Conservation (phyloP, 2,329 filamentous ascomycete genomes). For the Curvularia eragrostidis region DNA sequence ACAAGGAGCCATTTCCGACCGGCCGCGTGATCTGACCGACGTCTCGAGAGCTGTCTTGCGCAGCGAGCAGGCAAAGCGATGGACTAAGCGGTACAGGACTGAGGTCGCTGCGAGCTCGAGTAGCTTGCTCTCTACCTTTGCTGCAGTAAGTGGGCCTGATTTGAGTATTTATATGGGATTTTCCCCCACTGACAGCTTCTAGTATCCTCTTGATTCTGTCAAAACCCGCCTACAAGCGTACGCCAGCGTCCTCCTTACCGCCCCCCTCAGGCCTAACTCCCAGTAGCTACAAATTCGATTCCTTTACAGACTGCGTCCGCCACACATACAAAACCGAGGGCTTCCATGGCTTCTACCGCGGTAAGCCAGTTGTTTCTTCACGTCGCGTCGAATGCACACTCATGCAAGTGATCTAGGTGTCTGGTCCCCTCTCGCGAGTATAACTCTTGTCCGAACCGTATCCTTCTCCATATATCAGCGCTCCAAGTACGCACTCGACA, state of each 20-base stretch:
- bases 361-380: slow-evolving; percentile 50
- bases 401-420: slow-evolving; percentile 60
- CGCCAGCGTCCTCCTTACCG: slow-evolving; percentile 20
- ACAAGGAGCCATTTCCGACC: slow-evolving; percentile 29
- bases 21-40: slow-evolving; percentile 50
- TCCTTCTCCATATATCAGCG: slow-evolving; percentile 82
- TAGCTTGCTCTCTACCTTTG: slow-evolving; percentile 78
- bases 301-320: slow-evolving; percentile 74
- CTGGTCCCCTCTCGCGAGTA: slow-evolving; percentile 78
- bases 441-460: slow-evolving; percentile 77
- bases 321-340: slow-evolving; percentile 71
- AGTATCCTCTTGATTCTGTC: slow-evolving; percentile 85
- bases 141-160: slow-evolving; percentile 59
- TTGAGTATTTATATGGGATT: too few species aligned
- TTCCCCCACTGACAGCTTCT: slow-evolving; percentile 28
- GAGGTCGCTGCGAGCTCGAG: slow-evolving; percentile 80
- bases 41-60: slow-evolving; percentile 45
- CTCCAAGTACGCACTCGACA: slow-evolving; percentile 75
- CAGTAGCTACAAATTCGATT: slow-evolving; percentile 71
- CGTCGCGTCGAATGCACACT: slow-evolving; percentile 11
- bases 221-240: slow-evolving; percentile 87
- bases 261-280: slow-evolving; percentile 23
- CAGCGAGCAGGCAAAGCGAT: slow-evolving; percentile 57
- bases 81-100: slow-evolving; percentile 78
- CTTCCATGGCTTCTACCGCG: slow-evolving; percentile 59